These are phyloP conservation scores for Mycosarcoma mackinlayi DNA, from an alignment of 1,284 basidiomycete species.

Conservation along the genomic window DNA sequence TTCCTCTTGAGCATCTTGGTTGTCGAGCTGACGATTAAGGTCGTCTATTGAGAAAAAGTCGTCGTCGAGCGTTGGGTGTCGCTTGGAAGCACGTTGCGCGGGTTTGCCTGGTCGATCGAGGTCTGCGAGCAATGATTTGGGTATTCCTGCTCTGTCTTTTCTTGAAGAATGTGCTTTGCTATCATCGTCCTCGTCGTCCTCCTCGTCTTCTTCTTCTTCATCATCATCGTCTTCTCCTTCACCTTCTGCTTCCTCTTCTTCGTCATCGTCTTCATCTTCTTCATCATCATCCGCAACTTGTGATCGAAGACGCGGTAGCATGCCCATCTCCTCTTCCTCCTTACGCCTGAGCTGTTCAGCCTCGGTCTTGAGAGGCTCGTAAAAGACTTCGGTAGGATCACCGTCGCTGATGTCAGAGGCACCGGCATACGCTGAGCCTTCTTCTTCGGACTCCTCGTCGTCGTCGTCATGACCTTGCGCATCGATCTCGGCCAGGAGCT, in stretches of 20 bases:
- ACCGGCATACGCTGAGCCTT: constrained; percentile 55
- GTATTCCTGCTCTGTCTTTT: constrained; percentile 72
- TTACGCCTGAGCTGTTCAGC: constrained; percentile 59
- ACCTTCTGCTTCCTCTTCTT: constrained; percentile 26
- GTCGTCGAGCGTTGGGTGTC: constrained; percentile 82
- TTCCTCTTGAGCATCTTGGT: constrained; percentile 75
- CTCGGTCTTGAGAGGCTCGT: constrained; percentile 63
- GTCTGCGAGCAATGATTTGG: constrained; percentile 67
- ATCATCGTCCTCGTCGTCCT: constrained; percentile 68
- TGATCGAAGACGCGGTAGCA: constrained; percentile 43
- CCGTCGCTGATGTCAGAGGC: constrained; percentile 64
- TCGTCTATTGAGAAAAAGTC: constrained; percentile 88
- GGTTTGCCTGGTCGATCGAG: constrained; percentile 51
- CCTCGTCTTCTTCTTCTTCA: constrained; percentile 28
- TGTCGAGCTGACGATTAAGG: constrained; percentile 88
- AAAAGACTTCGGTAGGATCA: constrained; percentile 54
- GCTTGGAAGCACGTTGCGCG: constrained; percentile 25
- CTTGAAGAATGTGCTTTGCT: constrained; percentile 72
- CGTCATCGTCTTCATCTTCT: constrained; percentile 20
- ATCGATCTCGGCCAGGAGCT: constrained; percentile 43
- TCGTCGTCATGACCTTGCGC: constrained; percentile 47
- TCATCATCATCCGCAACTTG: constrained; percentile 32
- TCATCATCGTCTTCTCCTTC: constrained; percentile 43
- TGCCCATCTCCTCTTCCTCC: constrained; percentile 53
- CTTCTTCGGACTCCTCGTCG: constrained; percentile 53